phyloP scores from a whole-genome alignment of 129 eudicot genomes.

The Arctium minus region DNA sequence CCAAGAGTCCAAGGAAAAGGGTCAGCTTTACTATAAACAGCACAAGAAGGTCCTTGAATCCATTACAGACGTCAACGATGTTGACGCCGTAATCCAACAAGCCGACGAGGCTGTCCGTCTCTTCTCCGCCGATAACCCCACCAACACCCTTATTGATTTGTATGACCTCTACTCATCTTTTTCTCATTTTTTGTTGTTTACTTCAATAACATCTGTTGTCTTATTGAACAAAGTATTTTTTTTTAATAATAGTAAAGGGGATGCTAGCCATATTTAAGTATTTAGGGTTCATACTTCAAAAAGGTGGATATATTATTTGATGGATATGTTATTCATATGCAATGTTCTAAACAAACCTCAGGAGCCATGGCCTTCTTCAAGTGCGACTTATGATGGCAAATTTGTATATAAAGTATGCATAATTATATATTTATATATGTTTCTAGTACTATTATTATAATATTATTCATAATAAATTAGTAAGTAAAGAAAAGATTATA shows the following conservation, averaged over 20 bases:
- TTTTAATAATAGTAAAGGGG: neutral
- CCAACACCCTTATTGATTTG: conserved; percentile 52
- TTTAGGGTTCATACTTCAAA: neutral
- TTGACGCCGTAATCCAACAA: conserved; percentile 84
- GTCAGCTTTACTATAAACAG: conserved; percentile 49
- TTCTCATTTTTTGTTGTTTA: neutral
- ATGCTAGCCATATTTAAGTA: neutral
- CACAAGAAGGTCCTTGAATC: conserved; percentile 84
- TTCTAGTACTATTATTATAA: no score
- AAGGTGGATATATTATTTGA: no score
- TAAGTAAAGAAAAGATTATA: no score
- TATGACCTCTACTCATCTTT: conserved; percentile 19
- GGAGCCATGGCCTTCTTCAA: neutral
- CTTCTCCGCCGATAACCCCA: conserved; percentile 46
- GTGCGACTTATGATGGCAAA: neutral
- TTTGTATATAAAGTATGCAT: no score
- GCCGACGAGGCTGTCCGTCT: conserved; percentile 76
- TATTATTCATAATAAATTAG: no score
- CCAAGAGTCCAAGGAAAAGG: conserved; percentile 75
- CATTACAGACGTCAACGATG: conserved; percentile 78
- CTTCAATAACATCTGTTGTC: no score
- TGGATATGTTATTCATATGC: no score
- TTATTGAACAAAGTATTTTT: neutral
- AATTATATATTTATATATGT: no score
- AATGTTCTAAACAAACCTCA: neutral